Percentiles rank a stretch among this genome's conserved stretches.
phyloP scores from a whole-genome alignment of 306 rosid species.

The Quercus gilva region DNA sequence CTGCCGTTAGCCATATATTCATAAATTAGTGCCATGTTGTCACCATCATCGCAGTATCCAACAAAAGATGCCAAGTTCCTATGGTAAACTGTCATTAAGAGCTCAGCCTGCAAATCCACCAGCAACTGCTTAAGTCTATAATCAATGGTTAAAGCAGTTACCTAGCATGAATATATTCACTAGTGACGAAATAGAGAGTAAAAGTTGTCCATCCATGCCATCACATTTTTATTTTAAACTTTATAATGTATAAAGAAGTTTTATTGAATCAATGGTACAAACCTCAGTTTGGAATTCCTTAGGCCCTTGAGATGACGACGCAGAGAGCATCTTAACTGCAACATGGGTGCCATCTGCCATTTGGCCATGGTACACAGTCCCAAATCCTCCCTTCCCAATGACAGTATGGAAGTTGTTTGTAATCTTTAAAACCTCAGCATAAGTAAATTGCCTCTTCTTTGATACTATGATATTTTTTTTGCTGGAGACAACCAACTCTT shows the following conservation, averaged over 20 bases:
- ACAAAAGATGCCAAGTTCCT: slow-evolving; percentile 60
- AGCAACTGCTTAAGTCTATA: no score
- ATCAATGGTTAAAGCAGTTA: no score
- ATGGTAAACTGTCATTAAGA: slow-evolving; percentile 58
- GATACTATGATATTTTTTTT: slow-evolving; percentile 40
- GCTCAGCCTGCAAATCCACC: slow-evolving; percentile 46
- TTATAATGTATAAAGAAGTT: not conserved
- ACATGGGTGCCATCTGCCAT: slow-evolving; percentile 58
- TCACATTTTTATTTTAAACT: slow-evolving; percentile 2
- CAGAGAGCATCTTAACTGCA: slow-evolving; percentile 67
- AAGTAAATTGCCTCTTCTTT: slow-evolving; percentile 53
- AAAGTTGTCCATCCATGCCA: not conserved
- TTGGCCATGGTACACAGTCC: slow-evolving; percentile 49
- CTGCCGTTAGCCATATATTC: slow-evolving; percentile 68
- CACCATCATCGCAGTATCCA: slow-evolving; percentile 52
- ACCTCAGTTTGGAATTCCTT: slow-evolving; percentile 75
- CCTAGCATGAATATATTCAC: no score
- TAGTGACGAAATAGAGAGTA: no score
- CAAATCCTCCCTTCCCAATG: slow-evolving; percentile 76
- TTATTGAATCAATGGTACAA: not conserved
- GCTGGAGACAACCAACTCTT: slow-evolving; percentile 24
- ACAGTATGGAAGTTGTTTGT: slow-evolving; percentile 45
- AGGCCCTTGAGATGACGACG: slow-evolving; percentile 69
- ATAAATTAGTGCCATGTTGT: slow-evolving; percentile 59
- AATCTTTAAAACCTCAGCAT: slow-evolving; percentile 47